Base-by-base conservation (phyloP, 768 basidiomycete genomes). In the Calocybe gangraenosa region DNA sequence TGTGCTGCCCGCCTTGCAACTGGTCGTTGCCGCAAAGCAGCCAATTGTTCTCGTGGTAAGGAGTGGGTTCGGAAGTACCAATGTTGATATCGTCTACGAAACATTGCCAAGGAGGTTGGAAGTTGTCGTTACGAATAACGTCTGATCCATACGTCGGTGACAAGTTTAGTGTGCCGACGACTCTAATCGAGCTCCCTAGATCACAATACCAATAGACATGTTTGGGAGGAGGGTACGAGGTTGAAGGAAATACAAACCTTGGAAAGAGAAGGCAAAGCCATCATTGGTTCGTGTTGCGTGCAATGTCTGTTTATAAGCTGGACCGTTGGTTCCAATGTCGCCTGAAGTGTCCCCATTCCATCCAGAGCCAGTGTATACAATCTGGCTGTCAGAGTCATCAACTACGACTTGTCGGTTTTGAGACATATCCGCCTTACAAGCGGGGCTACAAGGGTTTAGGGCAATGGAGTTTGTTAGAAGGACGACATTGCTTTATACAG, bases 351-450 rank as follows among this genome's bases (percentile, higher is more conserved):
- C 59, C 11, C 39, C 33, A 39, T 58, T 59, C 66, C 69, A 68
- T 0, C 51, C 34, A 30, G 33, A 32, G 3, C 62, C 54, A 8
- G 38, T 51, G 37, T 67, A 68, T 14, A 49, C 46, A 30, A 67
- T 65, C 19, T 39, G 39, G 2, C 53, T 30, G 45, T 64, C 58
- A 2, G 61, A 57, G 42, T 69, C 68, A 46, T 69, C 65, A 3
- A 49, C n/a, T 1, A 67, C 55, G 10, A 65, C 50, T n/a, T 3
- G 25, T 32, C 25, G 25, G 11, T 11, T 28, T 11, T 5, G 25
- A 28, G 25, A 28, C 25, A n/a, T n/a, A n/a, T n/a, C n/a, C n/a
- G n/a, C n/a, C n/a, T n/a, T n/a, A n/a, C n/a, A n/a, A n/a, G n/a
- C n/a, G n/a, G n/a, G n/a, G n/a, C n/a, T n/a, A n/a, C n/a, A n/a